Percentiles rank a stretch among this genome's conserved stretches.
Evolutionary conservation across 23 red algal species (phyloP).

Genomic region (Gracilaria domingensis): DNA sequence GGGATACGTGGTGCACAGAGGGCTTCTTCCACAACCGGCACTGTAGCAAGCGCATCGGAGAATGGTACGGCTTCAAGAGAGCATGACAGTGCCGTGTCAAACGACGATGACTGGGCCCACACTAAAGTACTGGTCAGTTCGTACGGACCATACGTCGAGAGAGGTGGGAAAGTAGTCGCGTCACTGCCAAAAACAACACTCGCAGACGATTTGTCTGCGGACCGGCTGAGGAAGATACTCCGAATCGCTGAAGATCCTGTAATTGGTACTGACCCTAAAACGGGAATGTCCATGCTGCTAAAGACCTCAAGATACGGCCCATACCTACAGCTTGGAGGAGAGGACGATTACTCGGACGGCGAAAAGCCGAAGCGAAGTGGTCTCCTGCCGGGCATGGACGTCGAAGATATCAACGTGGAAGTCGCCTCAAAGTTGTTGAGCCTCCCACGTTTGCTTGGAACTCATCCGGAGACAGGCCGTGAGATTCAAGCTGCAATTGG

Average conservation of each 20-base stretch:
- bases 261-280: slow-evolving; percentile 83
- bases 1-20: neutral
- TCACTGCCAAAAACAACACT: slow-evolving; percentile 77
- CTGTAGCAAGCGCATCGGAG: neutral
- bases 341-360: slow-evolving; percentile 58
- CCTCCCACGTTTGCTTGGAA: slow-evolving; percentile 86
- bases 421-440: slow-evolving; percentile 80
- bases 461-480: slow-evolving; percentile 78
- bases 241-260: slow-evolving; percentile 64
- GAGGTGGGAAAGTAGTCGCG: slow-evolving; percentile 32
- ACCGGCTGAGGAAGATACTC: slow-evolving; percentile 57
- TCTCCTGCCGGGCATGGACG: slow-evolving; percentile 77
- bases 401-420: slow-evolving; percentile 54
- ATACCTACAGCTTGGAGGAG: slow-evolving; percentile 87
- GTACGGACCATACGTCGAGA: slow-evolving; percentile 93
- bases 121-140: slow-evolving; percentile 84
- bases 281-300: slow-evolving; percentile 62
- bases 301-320: slow-evolving; percentile 87
- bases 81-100: neutral
- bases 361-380: slow-evolving; percentile 70
- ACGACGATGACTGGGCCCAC: slow-evolving; percentile 37
- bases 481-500: slow-evolving; percentile 78
- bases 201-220: slow-evolving; percentile 84
- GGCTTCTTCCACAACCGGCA: neutral
- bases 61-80: slow-evolving; percentile 9